Base-by-base conservation (phyloP, 2,329 filamentous ascomycete species). In the Periconia digitata region DNA sequence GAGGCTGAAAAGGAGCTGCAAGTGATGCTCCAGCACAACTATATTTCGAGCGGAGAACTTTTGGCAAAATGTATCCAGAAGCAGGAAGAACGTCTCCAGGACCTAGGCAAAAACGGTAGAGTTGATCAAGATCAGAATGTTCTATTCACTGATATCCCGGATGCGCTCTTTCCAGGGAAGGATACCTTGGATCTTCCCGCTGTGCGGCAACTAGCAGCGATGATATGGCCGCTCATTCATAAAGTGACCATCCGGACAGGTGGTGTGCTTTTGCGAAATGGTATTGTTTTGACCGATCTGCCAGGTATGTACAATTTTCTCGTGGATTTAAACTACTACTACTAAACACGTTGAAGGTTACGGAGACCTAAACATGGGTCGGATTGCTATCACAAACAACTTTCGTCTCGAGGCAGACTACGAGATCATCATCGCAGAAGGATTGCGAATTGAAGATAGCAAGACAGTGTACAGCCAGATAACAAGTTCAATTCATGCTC, bases 351-450 rank as follows among this genome's bases (percentile, higher is more conserved):
- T 8, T 8, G n/a, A 22, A 53, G 53, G 53, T 6, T 27, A 47
- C 13, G 48, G 48, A 3, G 53, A 56, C 24, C 8, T 43, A 6
- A 54, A 54, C 16, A 50, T 51, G 3, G 49, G 27, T 15, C 44
- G 53, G 10, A 54, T 46, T 1, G 50, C 53, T 13, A 39, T 36
- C 2, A 44, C 53, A 15, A 51, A 54, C 42, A 6, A 24, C 2
- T 27, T 47, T 20, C 47, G 53, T 1, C 42, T 45, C 6, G 38
- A 46, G 15, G 50, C 50, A n/a, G 45, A 39, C 10, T 49, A 23
- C 17, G 53, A 54, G 29, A 34, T 56, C 8, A 50, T 53, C 15
- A 34, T 51, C n/a, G 47, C 43, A 10, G 40, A 34, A 21, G 37
- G 45, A 2, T 41, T 46, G 4, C 47, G 53, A 0, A 36, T 56